Base-by-base conservation (phyloP, 2,329 filamentous ascomycete genomes). In the Hymenoscyphus fructigenus region DNA sequence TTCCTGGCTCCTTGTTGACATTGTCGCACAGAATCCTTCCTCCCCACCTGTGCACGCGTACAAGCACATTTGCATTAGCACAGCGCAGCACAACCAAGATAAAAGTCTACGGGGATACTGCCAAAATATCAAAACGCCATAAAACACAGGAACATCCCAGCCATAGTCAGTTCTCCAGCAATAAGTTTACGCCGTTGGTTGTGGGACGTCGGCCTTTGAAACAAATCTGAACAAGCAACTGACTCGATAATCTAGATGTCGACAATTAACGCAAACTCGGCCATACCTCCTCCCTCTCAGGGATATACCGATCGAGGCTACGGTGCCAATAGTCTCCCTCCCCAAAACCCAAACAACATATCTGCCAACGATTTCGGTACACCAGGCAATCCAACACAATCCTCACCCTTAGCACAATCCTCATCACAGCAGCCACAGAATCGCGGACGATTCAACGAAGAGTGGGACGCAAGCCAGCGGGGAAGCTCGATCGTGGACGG, bases 401-500 rank as follows among this genome's bases (percentile, higher is more conserved):
- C 61, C 6, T 71, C 73, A 6, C 67, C 69, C 2, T 61, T 72
- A 34, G 69, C 70, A 63, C 73, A 73, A 61, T 67, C 59, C 36
- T 15, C 72, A 5, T 62, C 56, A 14, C 55, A 57, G 20, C 58
- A 63, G 20, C 70, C 70, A 56, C 67, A 69, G 38, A 68, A 67
- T 57, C 65, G 66, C 57, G 82, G 86, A 67, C 85, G 82, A 70
- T 90, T 91, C 72, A 87, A 84, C 70, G 88, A 92, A 75, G 86
- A 90, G 79, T 91, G 89, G 83, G 88, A 91, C 78, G 86, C 85
- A 60, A 87, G 83, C 72, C 87, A 86, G 72, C 85, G 88, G 68
- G 88, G 87, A 57, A 85, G 85, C 71, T 90, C 88, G 44, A 82
- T 90, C 65, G 74, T 88, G 66, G 84, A 87, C 72, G 71, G 73